Percentiles rank a stretch among this genome's conserved stretches.
Conservation (phyloP, 1,284 basidiomycete species). For the Ganoderma meredithae region DNA sequence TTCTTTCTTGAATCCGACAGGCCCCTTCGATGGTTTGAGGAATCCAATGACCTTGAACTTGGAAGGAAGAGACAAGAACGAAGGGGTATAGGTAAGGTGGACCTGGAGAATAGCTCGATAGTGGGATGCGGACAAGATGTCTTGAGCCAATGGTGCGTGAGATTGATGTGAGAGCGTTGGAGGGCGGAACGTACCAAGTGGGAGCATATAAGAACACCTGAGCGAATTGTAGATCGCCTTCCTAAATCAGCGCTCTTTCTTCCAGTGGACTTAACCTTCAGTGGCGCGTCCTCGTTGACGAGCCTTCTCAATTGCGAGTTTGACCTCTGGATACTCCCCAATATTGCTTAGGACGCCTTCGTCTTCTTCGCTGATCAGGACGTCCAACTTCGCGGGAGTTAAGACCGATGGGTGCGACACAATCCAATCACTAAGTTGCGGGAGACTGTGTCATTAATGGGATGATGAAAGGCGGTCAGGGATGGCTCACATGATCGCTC, state of each 20-base stretch:
- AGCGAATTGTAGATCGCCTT: background rate
- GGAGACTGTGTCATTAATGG: background rate
- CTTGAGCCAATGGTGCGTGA: background rate
- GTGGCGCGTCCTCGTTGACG: conserved; percentile 1
- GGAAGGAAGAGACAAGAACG: background rate
- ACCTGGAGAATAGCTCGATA: background rate
- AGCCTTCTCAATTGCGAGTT: conserved; percentile 22
- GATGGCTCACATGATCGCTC: conserved; percentile 21
- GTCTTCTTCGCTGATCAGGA: conserved; percentile 23
- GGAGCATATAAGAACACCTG: background rate
- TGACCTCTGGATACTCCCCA: conserved; percentile 24
- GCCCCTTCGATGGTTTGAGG: background rate
- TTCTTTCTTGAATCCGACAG: background rate
- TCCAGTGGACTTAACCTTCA: background rate
- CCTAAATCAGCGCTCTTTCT: background rate
- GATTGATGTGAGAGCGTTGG: background rate
- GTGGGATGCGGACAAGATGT: background rate
- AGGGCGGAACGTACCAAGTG: background rate
- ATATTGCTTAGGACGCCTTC: conserved; percentile 26
- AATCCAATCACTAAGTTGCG: conserved; percentile 23
- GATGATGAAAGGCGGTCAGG: background rate
- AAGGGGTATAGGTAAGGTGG: background rate
- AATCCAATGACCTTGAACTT: background rate
- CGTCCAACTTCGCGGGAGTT: conserved; percentile 21
- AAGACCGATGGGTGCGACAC: conserved; percentile 29